A percentile compares a stretch with the other conserved stretches of the same genome.
phyloP scores from a whole-genome alignment of 805 yeast species.

The Nakazawaea wickerhamii region DNA sequence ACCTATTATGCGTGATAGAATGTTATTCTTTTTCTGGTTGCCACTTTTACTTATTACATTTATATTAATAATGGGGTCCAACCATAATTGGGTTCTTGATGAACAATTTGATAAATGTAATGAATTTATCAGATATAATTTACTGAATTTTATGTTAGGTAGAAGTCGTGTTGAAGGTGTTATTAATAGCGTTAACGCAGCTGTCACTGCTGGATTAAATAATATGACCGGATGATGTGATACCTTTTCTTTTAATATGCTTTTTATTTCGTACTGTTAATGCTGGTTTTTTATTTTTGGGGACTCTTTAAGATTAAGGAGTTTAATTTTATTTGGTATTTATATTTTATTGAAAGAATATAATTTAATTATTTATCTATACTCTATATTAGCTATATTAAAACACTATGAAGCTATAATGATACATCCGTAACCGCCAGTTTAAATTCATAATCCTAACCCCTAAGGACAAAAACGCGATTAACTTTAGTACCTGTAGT shows the following conservation, averaged over 20 bases:
- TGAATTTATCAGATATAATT: conserved; percentile 34
- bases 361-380: too few species aligned
- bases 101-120: conserved; percentile 26
- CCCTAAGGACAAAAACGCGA: too few species aligned
- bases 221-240: conserved; percentile 2
- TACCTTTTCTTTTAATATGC: neutral
- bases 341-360: too few species aligned
- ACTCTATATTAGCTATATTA: too few species aligned
- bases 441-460: too few species aligned
- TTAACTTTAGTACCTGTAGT: too few species aligned
- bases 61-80: conserved; percentile 28
- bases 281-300: neutral
- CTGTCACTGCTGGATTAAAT: conserved; percentile 24
- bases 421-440: too few species aligned
- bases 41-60: conserved; percentile 63
- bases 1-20: conserved; percentile 63
- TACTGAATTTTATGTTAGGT: conserved; percentile 48
- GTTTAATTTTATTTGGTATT: too few species aligned
- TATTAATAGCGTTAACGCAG: conserved; percentile 38
- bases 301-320: neutral
- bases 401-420: too few species aligned
- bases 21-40: conserved; percentile 87
- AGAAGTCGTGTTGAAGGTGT: conserved; percentile 43
- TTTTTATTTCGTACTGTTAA: neutral
- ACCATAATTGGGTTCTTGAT: conserved; percentile 17